These are phyloP conservation scores for Ascochyta viciae-villosae DNA, from an alignment of 2,329 filamentous ascomycete species.

Conservation along the genomic window DNA sequence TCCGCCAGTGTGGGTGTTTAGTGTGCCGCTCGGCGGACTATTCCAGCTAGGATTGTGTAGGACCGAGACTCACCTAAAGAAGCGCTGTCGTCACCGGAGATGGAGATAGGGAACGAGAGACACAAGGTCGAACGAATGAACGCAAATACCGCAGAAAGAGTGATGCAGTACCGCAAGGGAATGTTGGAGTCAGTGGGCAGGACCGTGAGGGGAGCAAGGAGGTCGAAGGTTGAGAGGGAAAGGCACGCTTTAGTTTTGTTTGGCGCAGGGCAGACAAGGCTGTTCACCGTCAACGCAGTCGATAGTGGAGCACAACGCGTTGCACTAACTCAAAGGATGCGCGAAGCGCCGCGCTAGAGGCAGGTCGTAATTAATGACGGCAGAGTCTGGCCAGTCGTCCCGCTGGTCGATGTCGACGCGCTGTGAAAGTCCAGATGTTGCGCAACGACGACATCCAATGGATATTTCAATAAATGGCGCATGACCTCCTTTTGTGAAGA, in stretches of 20 bases:
- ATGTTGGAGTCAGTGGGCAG: constrained; percentile 30
- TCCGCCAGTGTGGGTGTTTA: constrained; percentile 23
- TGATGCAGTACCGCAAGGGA: constrained; percentile 62
- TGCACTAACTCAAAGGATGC: constrained; percentile 10
- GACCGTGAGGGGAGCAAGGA: constrained; percentile 47
- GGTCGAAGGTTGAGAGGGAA: constrained; percentile 22
- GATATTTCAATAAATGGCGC: constrained; percentile 3
- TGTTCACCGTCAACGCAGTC: constrained; percentile 26
- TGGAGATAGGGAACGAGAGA: constrained; percentile 30
- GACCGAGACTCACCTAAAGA: constrained; percentile 36
- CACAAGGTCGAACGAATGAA: constrained; percentile 48
- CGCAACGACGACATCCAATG: constrained; percentile 14
- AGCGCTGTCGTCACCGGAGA: constrained; percentile 23
- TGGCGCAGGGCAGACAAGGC: constrained; percentile 26
- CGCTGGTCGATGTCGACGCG: constrained; percentile 12
- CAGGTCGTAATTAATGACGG: constrained; percentile 17
- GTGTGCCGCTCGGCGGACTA: constrained; percentile 30
- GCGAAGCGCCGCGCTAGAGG: constrained; percentile 16
- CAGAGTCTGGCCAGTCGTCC: constrained; percentile 20
- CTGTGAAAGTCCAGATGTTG: constrained; percentile 9
- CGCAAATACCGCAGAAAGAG: constrained; percentile 67
- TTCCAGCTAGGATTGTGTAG: constrained; percentile 18
- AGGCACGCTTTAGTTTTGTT: constrained; percentile 28
- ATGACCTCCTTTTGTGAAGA: constrained; percentile 7
- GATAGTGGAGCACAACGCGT: constrained; percentile 14